phyloP scores from a whole-genome alignment of 441 rosid species.

The Flueggea neowawraea region DNA sequence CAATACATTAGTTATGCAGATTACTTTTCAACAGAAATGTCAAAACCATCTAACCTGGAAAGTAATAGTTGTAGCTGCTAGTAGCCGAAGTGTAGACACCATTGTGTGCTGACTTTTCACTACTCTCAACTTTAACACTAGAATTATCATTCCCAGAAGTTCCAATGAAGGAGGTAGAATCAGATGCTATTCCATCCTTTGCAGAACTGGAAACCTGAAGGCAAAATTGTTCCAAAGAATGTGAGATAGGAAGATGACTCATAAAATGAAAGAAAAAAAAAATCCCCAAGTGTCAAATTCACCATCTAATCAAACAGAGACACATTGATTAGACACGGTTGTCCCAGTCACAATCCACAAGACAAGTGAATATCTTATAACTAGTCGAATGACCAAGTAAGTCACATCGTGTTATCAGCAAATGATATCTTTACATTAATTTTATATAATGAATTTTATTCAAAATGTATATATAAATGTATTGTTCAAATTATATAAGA shows the following conservation, averaged over 20 bases:
- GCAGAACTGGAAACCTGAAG: slow-evolving; percentile 25
- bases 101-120: slow-evolving; percentile 24
- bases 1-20: neutral
- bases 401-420: too few relatives aligned
- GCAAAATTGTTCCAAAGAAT: slow-evolving; percentile 1
- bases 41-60: slow-evolving; percentile 42
- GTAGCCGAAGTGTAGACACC: slow-evolving; percentile 27
- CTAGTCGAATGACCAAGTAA: too few relatives aligned
- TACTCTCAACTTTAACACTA: slow-evolving; percentile 23
- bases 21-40: neutral
- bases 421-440: too few relatives aligned
- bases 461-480: too few relatives aligned
- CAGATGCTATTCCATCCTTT: slow-evolving; percentile 30
- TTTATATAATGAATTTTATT: too few relatives aligned
- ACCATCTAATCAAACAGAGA: too few relatives aligned
- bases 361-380: too few relatives aligned
- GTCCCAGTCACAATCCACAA: too few relatives aligned
- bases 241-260: slow-evolving; percentile 7
- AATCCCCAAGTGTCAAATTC: neutral
- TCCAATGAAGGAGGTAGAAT: slow-evolving; percentile 16
- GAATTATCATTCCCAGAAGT: slow-evolving; percentile 18
- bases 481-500: too few relatives aligned
- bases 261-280: neutral
- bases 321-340: too few relatives aligned
- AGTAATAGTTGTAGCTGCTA: slow-evolving; percentile 36